These are phyloP conservation scores for Nemania sp. DNA, from an alignment of 2,329 filamentous ascomycete species.

Conservation along the genomic window DNA sequence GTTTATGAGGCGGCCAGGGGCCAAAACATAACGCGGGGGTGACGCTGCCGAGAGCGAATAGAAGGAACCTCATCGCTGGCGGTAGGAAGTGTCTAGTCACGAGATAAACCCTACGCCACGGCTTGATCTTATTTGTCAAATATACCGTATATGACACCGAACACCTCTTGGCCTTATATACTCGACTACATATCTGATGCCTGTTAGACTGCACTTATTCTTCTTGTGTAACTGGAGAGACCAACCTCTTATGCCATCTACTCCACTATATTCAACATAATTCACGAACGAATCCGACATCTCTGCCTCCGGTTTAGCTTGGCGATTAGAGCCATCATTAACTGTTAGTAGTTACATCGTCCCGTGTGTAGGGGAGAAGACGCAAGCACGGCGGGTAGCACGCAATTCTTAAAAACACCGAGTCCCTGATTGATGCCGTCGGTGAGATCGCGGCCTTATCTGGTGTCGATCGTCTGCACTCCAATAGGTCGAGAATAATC, in stretches of 20 bases:
- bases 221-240: too few species aligned
- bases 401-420: not conserved
- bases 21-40: not conserved
- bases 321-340: not conserved
- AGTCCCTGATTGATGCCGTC: not conserved
- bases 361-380: not conserved
- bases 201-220: too few species aligned
- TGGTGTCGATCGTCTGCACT: not conserved
- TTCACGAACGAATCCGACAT: not conserved
- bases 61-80: not conserved
- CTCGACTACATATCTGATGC: too few species aligned
- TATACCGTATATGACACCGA: too few species aligned
- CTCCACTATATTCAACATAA: not conserved
- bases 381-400: not conserved
- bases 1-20: not conserved
- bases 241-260: too few species aligned
- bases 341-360: slow-evolving; percentile 9
- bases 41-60: not conserved
- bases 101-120: not conserved
- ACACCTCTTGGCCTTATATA: too few species aligned
- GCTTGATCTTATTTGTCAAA: not conserved
- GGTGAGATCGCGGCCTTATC: not conserved
- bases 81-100: not conserved
- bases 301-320: not conserved
- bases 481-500: too few species aligned